These are phyloP conservation scores for Kalmanozyma brasiliensis DNA, from an alignment of 1,284 basidiomycete genomes.

Conservation along the genomic window DNA sequence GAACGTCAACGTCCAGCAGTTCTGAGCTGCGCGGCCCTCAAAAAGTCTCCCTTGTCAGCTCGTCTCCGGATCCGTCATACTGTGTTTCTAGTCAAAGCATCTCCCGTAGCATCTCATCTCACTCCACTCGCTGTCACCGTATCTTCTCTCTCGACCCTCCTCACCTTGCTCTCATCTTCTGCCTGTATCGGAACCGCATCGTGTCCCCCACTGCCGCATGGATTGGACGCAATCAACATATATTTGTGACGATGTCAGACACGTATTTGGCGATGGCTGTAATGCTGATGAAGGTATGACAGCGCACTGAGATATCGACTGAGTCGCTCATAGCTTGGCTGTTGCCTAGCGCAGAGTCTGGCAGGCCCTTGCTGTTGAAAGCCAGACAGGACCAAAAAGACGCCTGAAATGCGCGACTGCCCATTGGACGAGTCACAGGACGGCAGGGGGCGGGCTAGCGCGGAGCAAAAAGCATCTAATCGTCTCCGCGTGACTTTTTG, in stretches of 20 bases:
- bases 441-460: neutral
- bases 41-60: slow-evolving; percentile 14
- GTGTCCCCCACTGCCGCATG: slow-evolving; percentile 22
- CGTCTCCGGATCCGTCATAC: slow-evolving; percentile 23
- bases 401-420: slow-evolving; percentile 22
- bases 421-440: slow-evolving; percentile 39
- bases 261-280: neutral
- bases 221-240: slow-evolving; percentile 24
- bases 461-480: slow-evolving; percentile 14
- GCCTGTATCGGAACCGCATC: slow-evolving; percentile 26
- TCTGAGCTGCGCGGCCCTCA: slow-evolving; percentile 12
- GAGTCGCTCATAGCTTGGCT: no score
- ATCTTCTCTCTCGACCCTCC: slow-evolving; percentile 8
- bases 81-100: slow-evolving; percentile 44
- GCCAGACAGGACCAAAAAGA: neutral
- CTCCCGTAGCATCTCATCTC: slow-evolving; percentile 15
- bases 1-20: slow-evolving; percentile 49
- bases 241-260: slow-evolving; percentile 20
- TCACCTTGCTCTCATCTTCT: slow-evolving; percentile 1
- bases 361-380: no score
- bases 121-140: slow-evolving; percentile 9
- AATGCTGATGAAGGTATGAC: neutral
- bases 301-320: no score
- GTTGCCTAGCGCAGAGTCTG: no score
- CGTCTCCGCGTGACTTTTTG: neutral